Base-by-base conservation (phyloP, 441 rosid genomes). In the Isatis lusitanica region DNA sequence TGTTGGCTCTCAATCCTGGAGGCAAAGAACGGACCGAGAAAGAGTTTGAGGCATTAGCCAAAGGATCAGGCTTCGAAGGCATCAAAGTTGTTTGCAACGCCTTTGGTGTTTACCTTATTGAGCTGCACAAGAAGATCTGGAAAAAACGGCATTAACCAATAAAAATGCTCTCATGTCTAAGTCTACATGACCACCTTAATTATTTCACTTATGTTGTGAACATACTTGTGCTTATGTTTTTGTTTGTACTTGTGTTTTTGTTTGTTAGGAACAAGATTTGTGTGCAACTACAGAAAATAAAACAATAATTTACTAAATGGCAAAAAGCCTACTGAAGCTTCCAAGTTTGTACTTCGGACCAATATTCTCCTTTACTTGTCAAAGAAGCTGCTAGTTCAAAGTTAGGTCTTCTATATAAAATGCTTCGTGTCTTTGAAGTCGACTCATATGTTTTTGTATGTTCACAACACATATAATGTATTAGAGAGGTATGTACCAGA, bases 21-120 rank as follows among this genome's bases (percentile, higher is more conserved):
- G 96, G 96, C 47, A 90, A 91, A 83, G 97, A 94, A 79, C 88
- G 97, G 70, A 90, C 95, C 0, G 72, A 78, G 68, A 84, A 83
- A 77, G 97, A 94, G 63, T 94, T 88, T 8, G 86, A 83, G 83
- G 87, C 86, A 21, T 74, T 94, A 39, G 97, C 95, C 1, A 82
- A 79, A 73, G 87, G 68, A 40, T 86, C 96, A 1, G 98, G 96
- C 9, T 91, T 94, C 36, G 70, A 82, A 21, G 89, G 89, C 0
- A 85, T 94, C 75, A 70, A 53, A 53, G 88, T 93, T 0, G 52
- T 46, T n/a, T 62, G 96, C 62, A 57, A 56, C 13, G 94, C 88
- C 51, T 83, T 85, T 48, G 81, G 78, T 69, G 78, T 81, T 15
- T 50, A 83, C 44, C 35, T 93, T 53, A 88, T 93, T 84, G 98